Percentiles rank a stretch among this genome's conserved stretches.
These are phyloP conservation scores for Truncatella angustata DNA, from an alignment of 2,329 filamentous ascomycete genomes.

Conservation along the genomic window DNA sequence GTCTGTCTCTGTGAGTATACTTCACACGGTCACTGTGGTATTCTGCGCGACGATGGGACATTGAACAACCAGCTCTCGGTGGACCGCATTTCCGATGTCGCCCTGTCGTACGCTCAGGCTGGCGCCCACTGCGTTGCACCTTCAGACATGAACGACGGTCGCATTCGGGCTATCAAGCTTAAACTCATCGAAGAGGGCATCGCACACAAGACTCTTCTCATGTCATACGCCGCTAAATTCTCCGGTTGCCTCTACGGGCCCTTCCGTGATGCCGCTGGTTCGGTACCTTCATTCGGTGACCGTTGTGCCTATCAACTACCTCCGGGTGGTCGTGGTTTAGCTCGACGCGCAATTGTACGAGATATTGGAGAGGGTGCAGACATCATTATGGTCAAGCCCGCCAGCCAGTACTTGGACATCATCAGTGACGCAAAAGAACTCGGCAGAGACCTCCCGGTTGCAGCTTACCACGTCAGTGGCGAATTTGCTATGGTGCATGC, in stretches of 20 bases:
- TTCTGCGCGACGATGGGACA: constrained; percentile 86
- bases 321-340: constrained; percentile 85
- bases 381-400: constrained; percentile 99
- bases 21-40: constrained; percentile 95
- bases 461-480: constrained; percentile 94
- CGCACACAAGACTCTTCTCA: constrained; percentile 84
- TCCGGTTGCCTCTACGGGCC: constrained; percentile 94
- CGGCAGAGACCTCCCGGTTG: constrained; percentile 85
- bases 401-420: constrained; percentile 92
- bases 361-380: constrained; percentile 94
- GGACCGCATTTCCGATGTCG: constrained; percentile 94
- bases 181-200: constrained; percentile 95
- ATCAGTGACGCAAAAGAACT: constrained; percentile 97
- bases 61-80: constrained; percentile 93
- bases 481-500: constrained; percentile 99
- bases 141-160: constrained; percentile 98
- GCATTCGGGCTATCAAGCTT: constrained; percentile 95
- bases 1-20: constrained; percentile 99
- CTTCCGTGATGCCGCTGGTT: constrained; percentile 94
- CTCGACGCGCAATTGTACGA: constrained; percentile 82
- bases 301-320: constrained; percentile 96
- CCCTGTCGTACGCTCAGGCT: constrained; percentile 92
- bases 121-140: constrained; percentile 96
- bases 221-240: constrained; percentile 99
- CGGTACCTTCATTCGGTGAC: constrained; percentile 87